Base-by-base conservation (phyloP, 2,329 filamentous ascomycete species). In the Phaeoacremonium minimum region DNA sequence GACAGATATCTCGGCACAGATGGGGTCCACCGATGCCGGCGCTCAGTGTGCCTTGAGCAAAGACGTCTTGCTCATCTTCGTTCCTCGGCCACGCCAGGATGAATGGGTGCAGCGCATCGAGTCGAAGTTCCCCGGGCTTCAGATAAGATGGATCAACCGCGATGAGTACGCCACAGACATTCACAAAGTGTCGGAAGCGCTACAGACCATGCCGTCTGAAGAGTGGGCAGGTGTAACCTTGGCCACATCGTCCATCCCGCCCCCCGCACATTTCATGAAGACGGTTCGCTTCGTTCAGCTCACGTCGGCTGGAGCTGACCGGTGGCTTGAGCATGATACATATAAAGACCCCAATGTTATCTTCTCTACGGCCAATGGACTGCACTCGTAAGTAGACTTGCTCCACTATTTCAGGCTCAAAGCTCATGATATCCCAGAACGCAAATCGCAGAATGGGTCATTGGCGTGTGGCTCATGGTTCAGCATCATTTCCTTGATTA, bases 251-350 rank as follows among this genome's bases (percentile, higher is more conserved):
- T 56, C 55, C 36, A 42, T 49, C 18, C 52, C 61, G 5, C 58
- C 62, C 2, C 51, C 48, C 1, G 43, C 49, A 3, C 51, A 54
- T 17, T 36, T 52, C 30, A 49, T 67, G 20, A 46, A 51, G 7
- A 50, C 57, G 4, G 51, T 71, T 16, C 58, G 64, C 31, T 68
- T 61, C 39, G 59, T 73, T n/a, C 69, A 73, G 50, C 43, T 67
- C 17, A 48, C 55, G 1, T 66, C 61, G 1, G 63, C 69, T 2
- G 69, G 69, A 2, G 61, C 61, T 1, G 66, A 73, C 41, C 46
- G 46, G 26, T 71, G 67, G 64, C 38, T 57, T 5, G 46, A 47
- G 0, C 55, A 65, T 34, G 47, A 47, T 8, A 41, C 49, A 16
- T 70, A 60, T 43, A 38, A 50, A 32, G 52, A 64, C 19, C 48